Evolutionary conservation across 202 grass and related monocot species (phyloP), one percentile per base, ranked within the genome.

Genomic region (Setaria italica): DNA sequence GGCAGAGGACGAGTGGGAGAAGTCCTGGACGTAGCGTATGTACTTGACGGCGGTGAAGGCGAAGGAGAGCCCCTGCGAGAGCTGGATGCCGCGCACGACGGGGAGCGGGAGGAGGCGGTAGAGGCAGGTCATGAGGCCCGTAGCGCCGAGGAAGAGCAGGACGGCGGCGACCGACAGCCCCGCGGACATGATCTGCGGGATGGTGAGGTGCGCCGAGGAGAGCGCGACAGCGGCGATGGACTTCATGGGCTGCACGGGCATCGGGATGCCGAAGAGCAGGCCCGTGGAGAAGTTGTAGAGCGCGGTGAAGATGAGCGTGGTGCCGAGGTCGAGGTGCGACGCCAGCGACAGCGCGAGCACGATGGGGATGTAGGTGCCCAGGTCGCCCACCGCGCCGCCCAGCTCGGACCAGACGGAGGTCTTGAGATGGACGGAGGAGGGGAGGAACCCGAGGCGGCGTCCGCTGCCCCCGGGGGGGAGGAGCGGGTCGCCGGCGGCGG

Each of bases 191-290:
- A 95, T 95, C 79, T 92, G 81, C 5, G 93, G 88, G 19, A 95
- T 17, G 41, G 93, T 85, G 84, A 95, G 81, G 77, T 85, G 86
- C 30, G 93, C 85, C 19, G 88, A 87, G 54, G 93, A 90, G 78
- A 95, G 83, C 62, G 93, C 93, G 6, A 91, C 86, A 80, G 90
- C 90, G 78, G 90, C 90, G 79, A 95, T 95, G 14, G 93, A 92
- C 78, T 95, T 95, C 93, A 95, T 95, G 8, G 93, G 93, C 81
- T 95, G 93, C 47, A 93, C 93, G 4, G 93, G 93, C 93, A 95
- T 95, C 20, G 90, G 93, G 84, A 93, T 85, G 81, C 92, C 92
- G 67, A 90, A 94, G 35, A 94, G 87, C 33, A 94, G n/a, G 30
- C 92, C 92, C 56, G 92, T 95, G 42, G 84, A 41, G 78, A 90